These are phyloP conservation scores for Umbelopsis sp. DNA, from an alignment of 371 early-diverging fungal species.

Conservation along the genomic window DNA sequence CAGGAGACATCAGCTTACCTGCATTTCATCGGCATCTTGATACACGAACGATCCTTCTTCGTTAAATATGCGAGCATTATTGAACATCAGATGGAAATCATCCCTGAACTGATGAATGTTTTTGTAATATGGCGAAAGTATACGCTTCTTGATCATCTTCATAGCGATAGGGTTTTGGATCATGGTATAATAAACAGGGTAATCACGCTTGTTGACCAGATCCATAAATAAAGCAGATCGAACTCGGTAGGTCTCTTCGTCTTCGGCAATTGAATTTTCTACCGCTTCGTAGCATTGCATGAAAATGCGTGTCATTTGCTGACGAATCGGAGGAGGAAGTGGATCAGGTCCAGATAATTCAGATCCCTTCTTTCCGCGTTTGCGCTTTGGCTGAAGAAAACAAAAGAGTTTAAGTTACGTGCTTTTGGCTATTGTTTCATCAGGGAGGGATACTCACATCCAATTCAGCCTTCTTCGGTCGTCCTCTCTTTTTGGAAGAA, in stretches of 20 bases:
- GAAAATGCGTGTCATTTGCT: constrained; percentile 53
- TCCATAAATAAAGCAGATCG: constrained; percentile 74
- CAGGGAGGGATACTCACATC: constrained; percentile 16
- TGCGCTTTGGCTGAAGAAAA: constrained; percentile 22
- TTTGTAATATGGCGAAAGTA: constrained; percentile 59
- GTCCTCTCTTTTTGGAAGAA: constrained; percentile 30
- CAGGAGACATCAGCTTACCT: constrained; percentile 26
- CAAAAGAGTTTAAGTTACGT: no score
- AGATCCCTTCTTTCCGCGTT: constrained; percentile 26
- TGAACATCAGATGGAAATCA: constrained; percentile 76
- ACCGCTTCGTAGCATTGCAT: constrained; percentile 56
- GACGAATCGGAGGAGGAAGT: constrained; percentile 44
- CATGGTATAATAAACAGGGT: constrained; percentile 85
- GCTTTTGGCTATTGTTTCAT: no score
- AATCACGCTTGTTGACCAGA: constrained; percentile 73
- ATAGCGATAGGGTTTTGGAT: constrained; percentile 87
- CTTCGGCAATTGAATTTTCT: constrained; percentile 54
- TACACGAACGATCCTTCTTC: constrained; percentile 82
- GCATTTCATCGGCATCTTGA: constrained; percentile 69
- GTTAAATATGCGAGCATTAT: constrained; percentile 81
- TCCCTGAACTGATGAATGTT: constrained; percentile 54
- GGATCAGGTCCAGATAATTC: constrained; percentile 30
- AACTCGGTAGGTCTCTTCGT: constrained; percentile 55
- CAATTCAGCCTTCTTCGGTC: constrained; percentile 31
- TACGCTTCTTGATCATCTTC: constrained; percentile 68